phyloP scores from a whole-genome alignment of 441 rosid species.

The Viola pubescens region DNA sequence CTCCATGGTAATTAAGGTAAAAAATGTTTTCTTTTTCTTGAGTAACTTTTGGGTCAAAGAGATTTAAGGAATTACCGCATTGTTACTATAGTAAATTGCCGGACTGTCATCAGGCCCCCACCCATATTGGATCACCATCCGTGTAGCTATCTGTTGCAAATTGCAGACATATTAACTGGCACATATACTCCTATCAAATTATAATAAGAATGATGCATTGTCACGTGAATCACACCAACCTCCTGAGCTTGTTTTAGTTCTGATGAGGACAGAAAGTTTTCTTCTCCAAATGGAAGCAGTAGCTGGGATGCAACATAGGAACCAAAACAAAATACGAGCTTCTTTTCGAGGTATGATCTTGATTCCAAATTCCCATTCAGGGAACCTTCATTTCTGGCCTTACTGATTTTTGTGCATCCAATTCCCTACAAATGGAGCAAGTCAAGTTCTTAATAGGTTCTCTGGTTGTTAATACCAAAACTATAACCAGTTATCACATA shows the following conservation, averaged over 20 bases:
- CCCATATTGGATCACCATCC: constrained; percentile 96
- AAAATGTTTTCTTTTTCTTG: too few relatives aligned
- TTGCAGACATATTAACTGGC: constrained; percentile 19
- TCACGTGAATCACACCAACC: constrained; percentile 35
- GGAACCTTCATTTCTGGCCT: constrained; percentile 61
- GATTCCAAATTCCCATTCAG: constrained; percentile 60
- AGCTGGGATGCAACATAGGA: constrained; percentile 77
- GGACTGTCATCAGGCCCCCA: constrained; percentile 99
- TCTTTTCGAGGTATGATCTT: constrained; percentile 95
- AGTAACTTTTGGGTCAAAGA: constrained; percentile 10
- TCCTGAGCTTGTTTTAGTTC: constrained; percentile 86
- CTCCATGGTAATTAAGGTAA: too few relatives aligned
- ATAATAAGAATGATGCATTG: constrained; percentile 7
- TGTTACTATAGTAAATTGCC: constrained; percentile 64
- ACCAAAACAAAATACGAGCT: constrained; percentile 95
- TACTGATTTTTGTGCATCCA: constrained; percentile 87
- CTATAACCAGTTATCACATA: not conserved
- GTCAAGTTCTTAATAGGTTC: constrained; percentile 1
- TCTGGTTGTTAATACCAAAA: constrained; percentile 2
- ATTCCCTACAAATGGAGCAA: constrained; percentile 52
- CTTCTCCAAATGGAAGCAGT: constrained; percentile 83
- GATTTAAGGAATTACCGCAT: constrained; percentile 47
- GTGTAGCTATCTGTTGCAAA: constrained; percentile 69
- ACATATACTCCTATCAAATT: constrained; percentile 5
- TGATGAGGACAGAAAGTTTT: constrained; percentile 70